Evolutionary conservation across 2,329 filamentous ascomycete genomes (phyloP).

Genomic region (Curvularia spicifera): DNA sequence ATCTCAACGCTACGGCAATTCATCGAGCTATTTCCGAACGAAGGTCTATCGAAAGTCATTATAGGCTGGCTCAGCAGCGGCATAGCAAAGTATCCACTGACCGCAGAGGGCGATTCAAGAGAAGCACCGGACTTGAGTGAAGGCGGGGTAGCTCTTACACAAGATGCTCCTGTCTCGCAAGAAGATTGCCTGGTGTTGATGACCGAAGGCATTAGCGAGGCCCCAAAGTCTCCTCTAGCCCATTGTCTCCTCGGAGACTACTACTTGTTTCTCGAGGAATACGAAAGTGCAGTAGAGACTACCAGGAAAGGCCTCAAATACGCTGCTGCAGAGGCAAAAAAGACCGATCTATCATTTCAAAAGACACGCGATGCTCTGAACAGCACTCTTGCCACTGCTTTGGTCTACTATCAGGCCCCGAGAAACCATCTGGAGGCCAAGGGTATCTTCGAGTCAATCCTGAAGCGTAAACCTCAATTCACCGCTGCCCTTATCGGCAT

Average conservation of each 20-base stretch:
- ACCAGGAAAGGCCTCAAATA: constrained; percentile 75
- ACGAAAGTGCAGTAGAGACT: constrained; percentile 79
- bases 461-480: constrained; percentile 75
- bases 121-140: constrained; percentile 55
- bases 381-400: constrained; percentile 79
- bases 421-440: constrained; percentile 89
- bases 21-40: constrained; percentile 80
- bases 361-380: constrained; percentile 71
- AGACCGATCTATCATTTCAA: constrained; percentile 71
- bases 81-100: constrained; percentile 78
- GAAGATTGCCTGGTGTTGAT: constrained; percentile 84
- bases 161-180: constrained; percentile 67
- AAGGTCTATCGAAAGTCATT: constrained; percentile 81
- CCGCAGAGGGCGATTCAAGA: constrained; percentile 45
- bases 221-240: constrained; percentile 74
- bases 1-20: constrained; percentile 79
- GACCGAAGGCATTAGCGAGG: constrained; percentile 61
- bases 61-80: constrained; percentile 82
- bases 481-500: constrained; percentile 86
- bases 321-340: constrained; percentile 64
- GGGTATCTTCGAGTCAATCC: constrained; percentile 79
- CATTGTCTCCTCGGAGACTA: constrained; percentile 84
- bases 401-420: constrained; percentile 90
- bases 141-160: constrained; percentile 46
- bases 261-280: constrained; percentile 83